Percentiles rank a stretch among this genome's conserved stretches.
phyloP scores from a whole-genome alignment of 768 basidiomycete genomes.

The Tulasnella sp. region DNA sequence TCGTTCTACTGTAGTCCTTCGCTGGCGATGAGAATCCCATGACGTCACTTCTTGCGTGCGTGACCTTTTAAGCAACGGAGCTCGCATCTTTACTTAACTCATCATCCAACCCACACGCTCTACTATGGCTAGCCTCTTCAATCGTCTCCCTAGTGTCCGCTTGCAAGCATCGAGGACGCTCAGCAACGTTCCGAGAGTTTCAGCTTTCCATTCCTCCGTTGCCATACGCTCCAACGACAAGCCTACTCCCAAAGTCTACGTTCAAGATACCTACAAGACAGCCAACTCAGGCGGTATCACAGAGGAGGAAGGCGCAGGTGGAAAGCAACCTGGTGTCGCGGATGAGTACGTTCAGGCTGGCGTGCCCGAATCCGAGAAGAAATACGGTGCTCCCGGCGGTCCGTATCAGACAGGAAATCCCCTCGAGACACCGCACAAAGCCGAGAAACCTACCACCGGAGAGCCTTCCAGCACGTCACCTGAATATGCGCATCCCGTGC shows the following conservation, averaged over 20 bases:
- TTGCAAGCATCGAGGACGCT: not conserved
- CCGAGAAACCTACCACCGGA: not conserved
- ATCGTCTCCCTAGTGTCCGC: not conserved
- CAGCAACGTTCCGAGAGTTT: not conserved
- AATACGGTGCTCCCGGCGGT: conserved; percentile 3
- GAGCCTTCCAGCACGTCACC: conserved; percentile 3
- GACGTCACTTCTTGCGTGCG: not conserved
- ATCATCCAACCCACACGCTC: not conserved
- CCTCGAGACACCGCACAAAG: not conserved
- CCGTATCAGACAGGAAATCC: conserved; percentile 6
- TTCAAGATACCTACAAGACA: not conserved
- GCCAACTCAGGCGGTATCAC: not conserved
- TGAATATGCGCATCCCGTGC: conserved; percentile 1
- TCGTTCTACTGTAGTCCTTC: not conserved
- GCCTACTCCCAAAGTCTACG: conserved; percentile 4
- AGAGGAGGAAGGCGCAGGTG: conserved; percentile 5
- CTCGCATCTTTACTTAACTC: not conserved
- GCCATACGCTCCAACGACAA: not conserved
- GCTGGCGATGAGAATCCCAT: not conserved
- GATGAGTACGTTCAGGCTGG: conserved; percentile 8
- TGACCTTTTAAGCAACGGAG: not conserved
- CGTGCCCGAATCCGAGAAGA: not conserved
- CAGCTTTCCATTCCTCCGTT: not conserved
- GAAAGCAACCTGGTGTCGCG: not conserved
- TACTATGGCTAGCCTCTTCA: not conserved